These are phyloP conservation scores for Aeschynomene evenia DNA, from an alignment of 306 rosid genomes.

Conservation along the genomic window DNA sequence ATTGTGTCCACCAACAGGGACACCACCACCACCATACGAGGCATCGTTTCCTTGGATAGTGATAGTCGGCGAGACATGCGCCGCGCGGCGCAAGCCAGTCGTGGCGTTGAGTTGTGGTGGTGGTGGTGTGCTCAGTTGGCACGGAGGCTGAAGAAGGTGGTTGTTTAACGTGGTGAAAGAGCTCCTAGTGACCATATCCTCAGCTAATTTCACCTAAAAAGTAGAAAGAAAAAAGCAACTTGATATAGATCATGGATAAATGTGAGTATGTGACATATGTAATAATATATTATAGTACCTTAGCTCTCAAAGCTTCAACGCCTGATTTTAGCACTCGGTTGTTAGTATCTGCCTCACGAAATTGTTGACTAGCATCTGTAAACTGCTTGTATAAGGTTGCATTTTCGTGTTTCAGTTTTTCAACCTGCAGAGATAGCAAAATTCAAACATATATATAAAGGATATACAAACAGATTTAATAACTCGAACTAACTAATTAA, in stretches of 20 bases:
- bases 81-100: constrained; percentile 24
- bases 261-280: too few relatives aligned
- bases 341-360: constrained; percentile 67
- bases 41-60: constrained; percentile 54
- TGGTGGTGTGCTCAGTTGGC: constrained; percentile 44
- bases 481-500: too few relatives aligned
- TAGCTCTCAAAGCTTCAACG: constrained; percentile 95
- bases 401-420: constrained; percentile 62
- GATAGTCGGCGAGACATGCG: constrained; percentile 65
- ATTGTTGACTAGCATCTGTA: constrained; percentile 62
- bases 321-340: constrained; percentile 78
- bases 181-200: constrained; percentile 82
- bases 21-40: constrained; percentile 42
- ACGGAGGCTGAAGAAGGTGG: constrained; percentile 56
- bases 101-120: constrained; percentile 48
- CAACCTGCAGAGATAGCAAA: constrained; percentile 54
- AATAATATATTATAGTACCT: too few relatives aligned
- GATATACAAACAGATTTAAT: too few relatives aligned
- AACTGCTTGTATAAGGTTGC: constrained; percentile 59
- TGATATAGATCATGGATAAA: too few relatives aligned
- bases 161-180: constrained; percentile 57
- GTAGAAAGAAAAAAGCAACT: background rate
- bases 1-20: constrained; percentile 49
- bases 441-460: too few relatives aligned
- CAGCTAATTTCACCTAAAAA: constrained; percentile 86